A percentile compares a stretch with the other conserved stretches of the same genome.
Conservation (phyloP, 1,284 basidiomycete genomes). For the Leccinum pachyderme region DNA sequence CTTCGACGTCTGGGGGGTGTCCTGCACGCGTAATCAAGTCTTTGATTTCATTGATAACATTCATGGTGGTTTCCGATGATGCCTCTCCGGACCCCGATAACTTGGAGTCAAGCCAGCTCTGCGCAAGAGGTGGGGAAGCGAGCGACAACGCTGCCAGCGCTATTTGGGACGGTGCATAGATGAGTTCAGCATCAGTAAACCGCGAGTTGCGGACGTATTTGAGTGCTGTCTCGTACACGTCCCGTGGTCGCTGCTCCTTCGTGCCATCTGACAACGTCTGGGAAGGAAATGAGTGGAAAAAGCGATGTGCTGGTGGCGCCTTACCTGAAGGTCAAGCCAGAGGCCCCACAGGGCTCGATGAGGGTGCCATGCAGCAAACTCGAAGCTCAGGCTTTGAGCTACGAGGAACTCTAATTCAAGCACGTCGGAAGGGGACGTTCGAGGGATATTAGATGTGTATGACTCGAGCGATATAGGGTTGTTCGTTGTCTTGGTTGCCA, state of each 20-base stretch:
- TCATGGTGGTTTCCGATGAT: constrained; percentile 32
- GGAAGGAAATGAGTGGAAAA: constrained; percentile 15
- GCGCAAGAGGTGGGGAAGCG: constrained; percentile 58
- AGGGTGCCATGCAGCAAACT: constrained; percentile 90
- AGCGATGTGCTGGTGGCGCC: constrained; percentile 15
- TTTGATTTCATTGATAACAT: constrained; percentile 54
- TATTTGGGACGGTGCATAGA: constrained; percentile 92
- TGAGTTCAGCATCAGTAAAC: constrained; percentile 88
- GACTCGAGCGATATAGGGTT: constrained; percentile 83
- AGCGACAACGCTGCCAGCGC: constrained; percentile 82
- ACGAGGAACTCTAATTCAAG: constrained; percentile 94
- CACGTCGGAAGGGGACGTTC: constrained; percentile 77
- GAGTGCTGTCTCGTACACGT: constrained; percentile 59
- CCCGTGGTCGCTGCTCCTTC: constrained; percentile 41
- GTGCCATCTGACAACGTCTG: constrained; percentile 52
- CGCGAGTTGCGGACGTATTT: constrained; percentile 69
- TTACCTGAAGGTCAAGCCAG: constrained; percentile 86
- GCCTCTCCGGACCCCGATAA: constrained; percentile 24
- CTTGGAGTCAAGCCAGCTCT: constrained; percentile 64
- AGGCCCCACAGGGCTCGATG: constrained; percentile 90
- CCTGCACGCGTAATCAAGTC: constrained; percentile 56
- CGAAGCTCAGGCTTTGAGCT: constrained; percentile 89
- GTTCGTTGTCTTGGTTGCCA: constrained; percentile 97
- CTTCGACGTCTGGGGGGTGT: constrained; percentile 71
- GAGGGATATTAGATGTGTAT: constrained; percentile 81